phyloP scores from a whole-genome alignment of 495 filamentous ascomycete species.

The Aspergillus nanangensis region DNA sequence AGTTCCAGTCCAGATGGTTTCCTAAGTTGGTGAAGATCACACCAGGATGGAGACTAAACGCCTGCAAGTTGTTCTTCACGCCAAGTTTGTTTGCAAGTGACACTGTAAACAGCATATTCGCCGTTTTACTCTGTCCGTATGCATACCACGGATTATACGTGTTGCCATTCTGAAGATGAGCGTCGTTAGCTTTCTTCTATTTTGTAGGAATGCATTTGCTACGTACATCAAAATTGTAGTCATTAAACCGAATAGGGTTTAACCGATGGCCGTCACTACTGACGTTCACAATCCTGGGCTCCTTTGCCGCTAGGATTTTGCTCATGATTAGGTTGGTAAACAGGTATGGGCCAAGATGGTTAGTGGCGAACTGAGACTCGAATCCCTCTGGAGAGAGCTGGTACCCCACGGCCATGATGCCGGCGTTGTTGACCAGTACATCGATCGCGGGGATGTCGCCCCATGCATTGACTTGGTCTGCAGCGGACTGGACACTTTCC shows the following conservation, averaged over 20 bases:
- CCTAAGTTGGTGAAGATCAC: conserved; percentile 21
- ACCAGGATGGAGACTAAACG: conserved; percentile 11
- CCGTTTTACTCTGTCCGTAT: conserved; percentile 3
- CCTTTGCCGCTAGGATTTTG: neutral
- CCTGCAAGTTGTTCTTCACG: neutral
- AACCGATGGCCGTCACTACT: neutral
- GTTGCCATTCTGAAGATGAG: neutral
- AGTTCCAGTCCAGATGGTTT: conserved; percentile 21
- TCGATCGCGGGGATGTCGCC: conserved; percentile 2
- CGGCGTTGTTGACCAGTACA: conserved; percentile 4
- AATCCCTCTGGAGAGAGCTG: neutral
- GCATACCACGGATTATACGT: conserved; percentile 1
- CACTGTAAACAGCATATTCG: conserved; percentile 3
- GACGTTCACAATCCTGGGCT: neutral
- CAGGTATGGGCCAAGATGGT: neutral
- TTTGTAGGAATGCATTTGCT: neutral
- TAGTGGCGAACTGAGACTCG: neutral
- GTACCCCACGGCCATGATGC: neutral
- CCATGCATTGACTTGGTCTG: neutral
- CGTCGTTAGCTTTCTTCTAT: neutral
- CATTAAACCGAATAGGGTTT: neutral
- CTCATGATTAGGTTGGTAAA: neutral
- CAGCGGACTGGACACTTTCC: neutral
- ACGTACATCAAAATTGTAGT: conserved; percentile 1
- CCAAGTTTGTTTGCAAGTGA: neutral